Conservation (phyloP, 1,139 yeast genomes). For the Geotrichum europaeum region DNA sequence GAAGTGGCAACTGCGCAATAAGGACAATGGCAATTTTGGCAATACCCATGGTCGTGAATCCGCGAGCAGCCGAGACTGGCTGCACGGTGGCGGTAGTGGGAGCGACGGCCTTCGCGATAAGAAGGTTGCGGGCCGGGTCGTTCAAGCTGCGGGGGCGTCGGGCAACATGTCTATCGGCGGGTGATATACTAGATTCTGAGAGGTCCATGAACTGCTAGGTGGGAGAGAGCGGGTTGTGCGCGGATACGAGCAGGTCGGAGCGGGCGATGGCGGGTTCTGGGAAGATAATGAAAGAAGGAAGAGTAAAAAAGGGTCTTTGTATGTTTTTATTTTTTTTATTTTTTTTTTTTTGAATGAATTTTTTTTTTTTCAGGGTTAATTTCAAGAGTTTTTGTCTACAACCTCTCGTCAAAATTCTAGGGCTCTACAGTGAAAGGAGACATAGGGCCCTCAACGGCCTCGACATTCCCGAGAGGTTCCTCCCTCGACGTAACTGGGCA, state of each 20-base stretch:
- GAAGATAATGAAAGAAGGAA: neutral
- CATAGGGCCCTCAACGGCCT: too few species aligned
- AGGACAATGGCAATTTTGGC: slow-evolving; percentile 11
- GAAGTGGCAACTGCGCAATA: slow-evolving; percentile 14
- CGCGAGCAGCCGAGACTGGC: neutral
- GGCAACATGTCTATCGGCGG: neutral
- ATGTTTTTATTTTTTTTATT: neutral
- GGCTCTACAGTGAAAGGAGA: too few species aligned
- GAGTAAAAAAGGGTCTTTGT: neutral
- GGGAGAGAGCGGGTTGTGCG: neutral
- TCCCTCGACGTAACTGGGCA: too few species aligned
- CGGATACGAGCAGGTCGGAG: neutral
- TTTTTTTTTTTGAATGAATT: neutral
- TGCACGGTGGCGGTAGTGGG: neutral
- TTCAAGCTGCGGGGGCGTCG: neutral
- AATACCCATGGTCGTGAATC: neutral
- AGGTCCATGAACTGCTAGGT: neutral
- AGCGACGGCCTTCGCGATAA: neutral
- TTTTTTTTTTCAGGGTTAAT: too few species aligned
- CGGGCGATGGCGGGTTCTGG: neutral
- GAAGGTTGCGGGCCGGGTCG: neutral
- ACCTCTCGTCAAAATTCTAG: too few species aligned
- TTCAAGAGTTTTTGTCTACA: too few species aligned
- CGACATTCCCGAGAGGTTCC: too few species aligned
- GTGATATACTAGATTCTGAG: slow-evolving; percentile 4